phyloP scores from a whole-genome alignment of 352 stramenopile genomes.

The Phytophthora multivora region DNA sequence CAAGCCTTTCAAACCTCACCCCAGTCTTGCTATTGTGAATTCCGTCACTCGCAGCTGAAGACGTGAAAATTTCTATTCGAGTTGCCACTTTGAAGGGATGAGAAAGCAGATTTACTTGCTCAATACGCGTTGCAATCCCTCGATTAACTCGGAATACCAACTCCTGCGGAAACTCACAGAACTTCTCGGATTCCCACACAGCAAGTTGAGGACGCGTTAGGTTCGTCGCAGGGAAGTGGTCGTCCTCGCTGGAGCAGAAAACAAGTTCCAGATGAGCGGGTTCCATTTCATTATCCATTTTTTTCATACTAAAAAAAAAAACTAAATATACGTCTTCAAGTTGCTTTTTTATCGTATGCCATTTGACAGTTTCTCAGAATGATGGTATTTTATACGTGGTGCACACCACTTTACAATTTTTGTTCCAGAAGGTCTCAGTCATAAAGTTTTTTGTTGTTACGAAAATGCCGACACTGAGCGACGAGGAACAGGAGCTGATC shows the following conservation, averaged over 20 bases:
- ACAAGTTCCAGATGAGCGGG: slow-evolving; percentile 37
- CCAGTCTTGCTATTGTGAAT: slow-evolving; percentile 14
- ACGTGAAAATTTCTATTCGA: slow-evolving; percentile 55
- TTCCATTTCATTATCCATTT: slow-evolving; percentile 3
- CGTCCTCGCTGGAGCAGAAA: slow-evolving; percentile 46
- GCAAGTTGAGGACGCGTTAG: slow-evolving; percentile 1
- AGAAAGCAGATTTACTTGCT: slow-evolving; percentile 37
- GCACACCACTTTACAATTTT: slow-evolving; percentile 13
- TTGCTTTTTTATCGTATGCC: slow-evolving; percentile 1
- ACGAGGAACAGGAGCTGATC: slow-evolving; percentile 77
- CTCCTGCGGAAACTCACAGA: slow-evolving; percentile 69
- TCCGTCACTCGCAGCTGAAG: neutral
- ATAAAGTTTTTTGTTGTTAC: slow-evolving; percentile 1
- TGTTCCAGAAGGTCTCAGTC: slow-evolving; percentile 23
- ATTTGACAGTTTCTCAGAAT: slow-evolving; percentile 16
- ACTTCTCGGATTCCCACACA: slow-evolving; percentile 57
- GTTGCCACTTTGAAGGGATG: slow-evolving; percentile 51
- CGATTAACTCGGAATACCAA: slow-evolving; percentile 54
- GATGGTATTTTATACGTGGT: slow-evolving; percentile 15
- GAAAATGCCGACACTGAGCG: slow-evolving; percentile 64
- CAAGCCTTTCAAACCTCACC: slow-evolving; percentile 42
- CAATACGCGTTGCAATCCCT: slow-evolving; percentile 17
- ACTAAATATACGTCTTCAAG: slow-evolving; percentile 13
- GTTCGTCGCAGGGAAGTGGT: slow-evolving; percentile 18
- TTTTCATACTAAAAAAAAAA: slow-evolving; percentile 1